phyloP scores from a whole-genome alignment of 495 filamentous ascomycete species.

The Schizothecium vesticola region DNA sequence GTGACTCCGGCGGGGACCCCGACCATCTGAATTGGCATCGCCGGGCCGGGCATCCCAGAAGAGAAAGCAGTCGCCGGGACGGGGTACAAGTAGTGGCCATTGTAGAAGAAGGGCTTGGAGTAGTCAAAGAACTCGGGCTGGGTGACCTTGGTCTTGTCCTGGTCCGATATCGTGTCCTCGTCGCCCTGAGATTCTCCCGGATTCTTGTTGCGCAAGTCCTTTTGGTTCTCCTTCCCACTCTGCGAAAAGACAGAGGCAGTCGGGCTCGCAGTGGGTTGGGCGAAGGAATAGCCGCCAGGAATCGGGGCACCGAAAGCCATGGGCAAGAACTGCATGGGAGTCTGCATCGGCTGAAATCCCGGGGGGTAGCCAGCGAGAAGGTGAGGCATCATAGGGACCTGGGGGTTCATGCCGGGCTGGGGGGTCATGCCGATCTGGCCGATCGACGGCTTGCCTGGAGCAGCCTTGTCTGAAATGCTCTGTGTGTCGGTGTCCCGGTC shows the following conservation, averaged over 20 bases:
- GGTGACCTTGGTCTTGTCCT: conserved; percentile 36
- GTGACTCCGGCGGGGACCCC: conserved; percentile 17
- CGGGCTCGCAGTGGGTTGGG: conserved; percentile 13
- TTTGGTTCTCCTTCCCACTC: conserved; percentile 8
- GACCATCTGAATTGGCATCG: conserved; percentile 23
- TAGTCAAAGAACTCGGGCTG: conserved; percentile 42
- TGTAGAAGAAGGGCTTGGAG: conserved; percentile 42
- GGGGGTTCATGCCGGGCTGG: conserved; percentile 14
- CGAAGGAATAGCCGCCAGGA: conserved; percentile 20
- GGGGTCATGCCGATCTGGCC: conserved; percentile 10
- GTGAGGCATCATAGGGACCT: conserved; percentile 19
- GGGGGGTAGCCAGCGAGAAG: conserved; percentile 24
- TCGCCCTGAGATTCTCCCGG: conserved; percentile 21
- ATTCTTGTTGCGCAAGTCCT: conserved; percentile 26
- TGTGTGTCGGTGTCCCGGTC: conserved; percentile 29
- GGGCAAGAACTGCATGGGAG: conserved; percentile 25
- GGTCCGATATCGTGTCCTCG: conserved; percentile 24
- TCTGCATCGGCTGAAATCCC: conserved; percentile 25
- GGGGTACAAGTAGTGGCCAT: conserved; percentile 46
- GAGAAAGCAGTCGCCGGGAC: conserved; percentile 21
- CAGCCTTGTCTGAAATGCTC: conserved; percentile 14
- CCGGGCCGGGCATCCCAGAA: conserved; percentile 11
- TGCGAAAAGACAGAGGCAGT: conserved; percentile 6
- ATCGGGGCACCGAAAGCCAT: conserved; percentile 27
- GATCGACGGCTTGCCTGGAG: conserved; percentile 14